A percentile compares a stretch with the other conserved stretches of the same genome.
Conservation (phyloP, 164 flowering plant species). For the Tinospora cordifolia region DNA sequence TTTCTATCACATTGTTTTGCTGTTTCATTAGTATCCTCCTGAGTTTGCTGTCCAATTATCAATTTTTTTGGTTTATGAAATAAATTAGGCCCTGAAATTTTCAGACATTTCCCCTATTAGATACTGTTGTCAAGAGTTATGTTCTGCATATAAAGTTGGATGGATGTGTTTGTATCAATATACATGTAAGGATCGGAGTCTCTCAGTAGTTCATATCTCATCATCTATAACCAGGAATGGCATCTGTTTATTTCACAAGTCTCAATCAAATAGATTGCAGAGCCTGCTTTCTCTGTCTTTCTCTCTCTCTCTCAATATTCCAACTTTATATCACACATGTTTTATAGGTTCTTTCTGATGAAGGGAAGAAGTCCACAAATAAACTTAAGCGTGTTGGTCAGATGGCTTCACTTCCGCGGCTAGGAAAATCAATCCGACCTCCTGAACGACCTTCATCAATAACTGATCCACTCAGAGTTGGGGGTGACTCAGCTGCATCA, state of each 20-base stretch:
- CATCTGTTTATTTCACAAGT: not conserved
- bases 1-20: too few relatives aligned
- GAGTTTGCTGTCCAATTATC: too few relatives aligned
- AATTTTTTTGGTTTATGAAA: too few relatives aligned
- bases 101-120: too few relatives aligned
- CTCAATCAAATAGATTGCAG: not conserved
- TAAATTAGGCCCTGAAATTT: too few relatives aligned
- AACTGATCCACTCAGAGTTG: constrained; percentile 36
- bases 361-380: constrained; percentile 27
- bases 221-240: not conserved
- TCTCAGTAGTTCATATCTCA: not conserved
- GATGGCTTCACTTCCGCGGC: constrained; percentile 30
- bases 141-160: too few relatives aligned
- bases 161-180: too few relatives aligned
- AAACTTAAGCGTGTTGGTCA: constrained; percentile 37
- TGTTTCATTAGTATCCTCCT: too few relatives aligned
- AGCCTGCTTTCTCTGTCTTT: not conserved
- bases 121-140: too few relatives aligned
- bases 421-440: constrained; percentile 30
- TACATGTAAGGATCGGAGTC: too few relatives aligned
- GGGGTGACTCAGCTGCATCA: constrained; percentile 33
- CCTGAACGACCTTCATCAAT: constrained; percentile 39
- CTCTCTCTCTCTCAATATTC: not conserved
- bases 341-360: constrained; percentile 34
- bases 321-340: not conserved